These are phyloP conservation scores for Penicillium sp. DNA, from an alignment of 2,329 filamentous ascomycete genomes.

Conservation along the genomic window DNA sequence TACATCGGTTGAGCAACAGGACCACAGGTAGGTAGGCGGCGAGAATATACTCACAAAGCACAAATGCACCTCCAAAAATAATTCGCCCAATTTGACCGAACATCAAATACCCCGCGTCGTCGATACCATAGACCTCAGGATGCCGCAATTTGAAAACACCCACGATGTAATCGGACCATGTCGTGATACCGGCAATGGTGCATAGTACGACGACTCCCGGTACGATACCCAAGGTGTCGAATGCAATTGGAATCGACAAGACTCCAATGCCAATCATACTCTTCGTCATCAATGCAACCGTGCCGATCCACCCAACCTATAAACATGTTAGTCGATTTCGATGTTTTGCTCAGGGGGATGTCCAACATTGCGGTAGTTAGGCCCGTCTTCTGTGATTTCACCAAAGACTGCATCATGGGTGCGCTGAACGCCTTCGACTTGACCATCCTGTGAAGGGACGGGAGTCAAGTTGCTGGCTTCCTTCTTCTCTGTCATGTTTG, in stretches of 20 bases:
- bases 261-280: slow-evolving; percentile 8
- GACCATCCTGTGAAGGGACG: neutral
- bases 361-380: slow-evolving; percentile 7
- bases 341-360: neutral
- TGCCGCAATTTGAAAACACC: slow-evolving; percentile 6
- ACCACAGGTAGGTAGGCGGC: too few relatives aligned
- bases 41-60: neutral
- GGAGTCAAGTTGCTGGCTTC: neutral
- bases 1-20: neutral
- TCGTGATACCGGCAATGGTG: slow-evolving; percentile 6
- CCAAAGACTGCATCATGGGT: neutral
- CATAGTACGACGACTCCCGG: slow-evolving; percentile 5
- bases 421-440: neutral
- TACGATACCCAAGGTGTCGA: slow-evolving; percentile 6
- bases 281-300: slow-evolving; percentile 7
- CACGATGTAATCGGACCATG: slow-evolving; percentile 9
- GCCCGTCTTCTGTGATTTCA: neutral
- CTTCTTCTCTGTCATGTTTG: neutral
- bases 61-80: slow-evolving; percentile 1
- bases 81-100: slow-evolving; percentile 1
- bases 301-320: slow-evolving; percentile 8
- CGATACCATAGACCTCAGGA: slow-evolving; percentile 7
- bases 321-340: neutral
- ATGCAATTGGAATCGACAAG: slow-evolving; percentile 4
- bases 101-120: slow-evolving; percentile 8